A percentile compares a stretch with the other conserved stretches of the same genome.
These are phyloP conservation scores for Bisporella sp. DNA, from an alignment of 2,329 filamentous ascomycete species.

Conservation along the genomic window DNA sequence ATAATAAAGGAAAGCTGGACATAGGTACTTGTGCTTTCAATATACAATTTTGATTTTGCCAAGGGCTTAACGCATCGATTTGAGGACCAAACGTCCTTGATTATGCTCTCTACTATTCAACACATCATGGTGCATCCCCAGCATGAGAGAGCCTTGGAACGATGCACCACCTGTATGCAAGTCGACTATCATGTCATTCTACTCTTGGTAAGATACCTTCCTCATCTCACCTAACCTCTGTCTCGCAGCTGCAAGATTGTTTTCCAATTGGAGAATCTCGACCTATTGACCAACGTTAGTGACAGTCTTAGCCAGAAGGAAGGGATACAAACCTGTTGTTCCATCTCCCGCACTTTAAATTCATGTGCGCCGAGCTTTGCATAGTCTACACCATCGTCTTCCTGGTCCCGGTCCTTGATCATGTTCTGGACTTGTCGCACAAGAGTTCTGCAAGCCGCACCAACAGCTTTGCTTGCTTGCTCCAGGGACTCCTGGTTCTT, in stretches of 20 bases:
- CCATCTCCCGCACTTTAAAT: conserved; percentile 98
- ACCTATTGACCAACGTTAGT: conserved; percentile 50
- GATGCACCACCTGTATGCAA: no score
- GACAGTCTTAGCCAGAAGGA: conserved; percentile 1
- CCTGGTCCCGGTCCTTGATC: conserved; percentile 78
- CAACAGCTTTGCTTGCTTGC: conserved; percentile 86
- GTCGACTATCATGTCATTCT: conserved; percentile 1
- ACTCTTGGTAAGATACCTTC: conserved; percentile 29
- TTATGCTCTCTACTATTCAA: no score
- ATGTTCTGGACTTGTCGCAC: conserved; percentile 92
- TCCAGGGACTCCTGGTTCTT: conserved; percentile 92
- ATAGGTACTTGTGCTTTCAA: no score
- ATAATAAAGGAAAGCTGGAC: no score
- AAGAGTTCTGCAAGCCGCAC: conserved; percentile 75
- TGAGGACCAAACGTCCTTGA: no score
- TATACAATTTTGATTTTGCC: no score
- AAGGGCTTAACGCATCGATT: no score
- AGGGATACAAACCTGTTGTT: conserved; percentile 75
- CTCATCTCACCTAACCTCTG: conserved; percentile 92
- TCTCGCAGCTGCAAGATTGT: conserved; percentile 70
- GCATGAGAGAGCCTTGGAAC: no score
- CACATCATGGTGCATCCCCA: no score
- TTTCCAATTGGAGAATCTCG: conserved; percentile 94
- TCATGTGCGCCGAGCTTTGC: conserved; percentile 82
- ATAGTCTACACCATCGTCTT: conserved; percentile 84